phyloP scores from a whole-genome alignment of 179 eudicot species.

The Spinacia oleracea region DNA sequence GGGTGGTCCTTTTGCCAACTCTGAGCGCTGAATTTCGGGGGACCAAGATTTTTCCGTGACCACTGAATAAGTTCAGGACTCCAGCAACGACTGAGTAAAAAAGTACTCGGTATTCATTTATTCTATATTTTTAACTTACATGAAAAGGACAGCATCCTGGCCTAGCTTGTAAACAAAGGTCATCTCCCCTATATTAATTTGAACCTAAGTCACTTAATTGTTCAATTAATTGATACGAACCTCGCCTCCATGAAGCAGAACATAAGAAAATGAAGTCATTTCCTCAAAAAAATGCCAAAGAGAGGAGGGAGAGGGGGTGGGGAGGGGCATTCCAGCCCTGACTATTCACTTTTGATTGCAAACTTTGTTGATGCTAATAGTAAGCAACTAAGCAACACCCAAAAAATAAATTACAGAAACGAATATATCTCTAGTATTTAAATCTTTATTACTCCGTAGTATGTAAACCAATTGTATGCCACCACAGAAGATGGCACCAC shows the following conservation, averaged over 20 bases:
- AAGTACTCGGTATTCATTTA: background rate
- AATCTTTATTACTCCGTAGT: background rate
- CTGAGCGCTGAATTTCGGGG: background rate
- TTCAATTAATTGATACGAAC: background rate
- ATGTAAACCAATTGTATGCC: background rate
- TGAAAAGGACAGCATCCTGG: background rate
- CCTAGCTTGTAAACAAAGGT: background rate
- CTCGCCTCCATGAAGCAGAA: background rate
- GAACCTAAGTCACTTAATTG: background rate
- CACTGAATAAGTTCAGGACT: background rate
- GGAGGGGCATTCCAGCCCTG: background rate
- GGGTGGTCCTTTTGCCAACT: background rate
- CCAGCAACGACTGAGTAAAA: background rate
- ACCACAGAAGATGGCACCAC: background rate
- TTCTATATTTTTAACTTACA: background rate
- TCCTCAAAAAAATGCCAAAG: too few species aligned
- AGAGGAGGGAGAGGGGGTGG: too few species aligned
- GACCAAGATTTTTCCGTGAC: background rate
- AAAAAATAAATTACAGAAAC: too few species aligned
- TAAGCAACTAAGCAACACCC: background rate
- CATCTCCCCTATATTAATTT: background rate
- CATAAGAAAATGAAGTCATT: background rate
- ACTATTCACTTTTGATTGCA: background rate
- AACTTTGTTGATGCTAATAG: background rate
- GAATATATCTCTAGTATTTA: too few species aligned